These are phyloP conservation scores for Nakazawaea ernobii DNA, from an alignment of 805 yeast species.

Conservation along the genomic window DNA sequence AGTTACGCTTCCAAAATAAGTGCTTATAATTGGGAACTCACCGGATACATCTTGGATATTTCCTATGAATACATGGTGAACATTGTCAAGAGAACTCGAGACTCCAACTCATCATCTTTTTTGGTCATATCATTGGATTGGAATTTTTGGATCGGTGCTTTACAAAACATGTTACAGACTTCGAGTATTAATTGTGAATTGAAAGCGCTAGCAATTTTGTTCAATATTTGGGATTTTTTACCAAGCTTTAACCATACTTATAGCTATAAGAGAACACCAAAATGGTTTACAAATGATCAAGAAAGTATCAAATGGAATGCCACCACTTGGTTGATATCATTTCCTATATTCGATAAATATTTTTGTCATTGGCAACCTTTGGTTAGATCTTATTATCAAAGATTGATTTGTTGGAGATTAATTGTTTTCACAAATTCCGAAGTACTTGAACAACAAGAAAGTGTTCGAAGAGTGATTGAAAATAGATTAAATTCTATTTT, in stretches of 20 bases:
- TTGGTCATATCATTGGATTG: slow-evolving; percentile 46
- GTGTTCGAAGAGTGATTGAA: slow-evolving; percentile 19
- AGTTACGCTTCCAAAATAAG: slow-evolving; percentile 29
- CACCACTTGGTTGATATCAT: slow-evolving; percentile 48
- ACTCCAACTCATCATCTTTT: slow-evolving; percentile 9
- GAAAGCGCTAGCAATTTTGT: slow-evolving; percentile 59
- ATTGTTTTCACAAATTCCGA: slow-evolving; percentile 27
- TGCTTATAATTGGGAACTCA: slow-evolving; percentile 32
- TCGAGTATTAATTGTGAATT: slow-evolving; percentile 58
- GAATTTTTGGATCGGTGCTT: slow-evolving; percentile 70
- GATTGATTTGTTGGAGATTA: slow-evolving; percentile 63
- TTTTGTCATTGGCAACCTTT: slow-evolving; percentile 80
- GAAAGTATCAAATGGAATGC: slow-evolving; percentile 44
- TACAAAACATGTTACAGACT: slow-evolving; percentile 52
- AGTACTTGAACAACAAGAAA: slow-evolving; percentile 4
- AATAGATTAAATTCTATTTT: slow-evolving; percentile 26
- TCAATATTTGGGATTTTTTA: slow-evolving; percentile 68
- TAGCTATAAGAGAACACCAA: slow-evolving; percentile 9
- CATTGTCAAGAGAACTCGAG: slow-evolving; percentile 8
- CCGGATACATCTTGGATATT: slow-evolving; percentile 34
- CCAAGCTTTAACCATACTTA: slow-evolving; percentile 26
- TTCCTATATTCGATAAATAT: slow-evolving; percentile 44
- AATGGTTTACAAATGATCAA: slow-evolving; percentile 35
- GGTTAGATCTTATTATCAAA: slow-evolving; percentile 61
- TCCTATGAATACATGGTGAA: slow-evolving; percentile 27